Conservation (phyloP, 1,139 yeast species). For the Suhomyces panamericanus region DNA sequence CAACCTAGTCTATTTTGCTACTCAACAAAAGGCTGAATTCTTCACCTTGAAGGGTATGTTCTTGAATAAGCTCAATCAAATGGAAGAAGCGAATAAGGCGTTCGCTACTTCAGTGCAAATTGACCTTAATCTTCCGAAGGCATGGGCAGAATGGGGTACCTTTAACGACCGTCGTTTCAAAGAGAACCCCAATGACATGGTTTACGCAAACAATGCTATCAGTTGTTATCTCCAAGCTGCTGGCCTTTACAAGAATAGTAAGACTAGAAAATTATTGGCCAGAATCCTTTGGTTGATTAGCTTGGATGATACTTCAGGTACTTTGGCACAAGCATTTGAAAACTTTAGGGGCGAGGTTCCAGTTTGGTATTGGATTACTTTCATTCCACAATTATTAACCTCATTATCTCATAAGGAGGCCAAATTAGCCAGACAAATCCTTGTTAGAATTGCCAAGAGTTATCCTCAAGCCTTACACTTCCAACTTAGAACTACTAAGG, state of each 20-base stretch:
- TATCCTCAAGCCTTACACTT: conserved; percentile 97
- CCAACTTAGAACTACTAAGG: conserved; percentile 92
- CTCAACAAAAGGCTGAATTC: conserved; percentile 97
- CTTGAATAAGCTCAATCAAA: conserved; percentile 81
- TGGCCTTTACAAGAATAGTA: conserved; percentile 89
- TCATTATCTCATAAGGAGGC: conserved; percentile 92
- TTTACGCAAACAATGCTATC: conserved; percentile 89
- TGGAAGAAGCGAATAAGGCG: conserved; percentile 95
- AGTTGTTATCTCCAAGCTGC: conserved; percentile 98
- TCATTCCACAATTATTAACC: conserved; percentile 89
- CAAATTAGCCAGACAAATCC: conserved; percentile 77
- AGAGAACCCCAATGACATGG: conserved; percentile 79
- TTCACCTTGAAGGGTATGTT: conserved; percentile 98
- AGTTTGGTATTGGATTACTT: conserved; percentile 99
- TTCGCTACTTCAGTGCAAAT: conserved; percentile 97
- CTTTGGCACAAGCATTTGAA: conserved; percentile 84
- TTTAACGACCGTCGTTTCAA: conserved; percentile 88
- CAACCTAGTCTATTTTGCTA: conserved; percentile 90
- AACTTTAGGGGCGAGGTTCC: conserved; percentile 95
- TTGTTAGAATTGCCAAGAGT: conserved; percentile 89
- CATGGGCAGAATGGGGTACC: conserved; percentile 99
- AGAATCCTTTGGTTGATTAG: conserved; percentile 92
- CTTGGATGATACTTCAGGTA: conserved; percentile 81
- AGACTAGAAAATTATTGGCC: conserved; percentile 83
- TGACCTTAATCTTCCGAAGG: conserved; percentile 90